phyloP scores from a whole-genome alignment of 2,329 filamentous ascomycete genomes.

The Hypoxylon sp. region DNA sequence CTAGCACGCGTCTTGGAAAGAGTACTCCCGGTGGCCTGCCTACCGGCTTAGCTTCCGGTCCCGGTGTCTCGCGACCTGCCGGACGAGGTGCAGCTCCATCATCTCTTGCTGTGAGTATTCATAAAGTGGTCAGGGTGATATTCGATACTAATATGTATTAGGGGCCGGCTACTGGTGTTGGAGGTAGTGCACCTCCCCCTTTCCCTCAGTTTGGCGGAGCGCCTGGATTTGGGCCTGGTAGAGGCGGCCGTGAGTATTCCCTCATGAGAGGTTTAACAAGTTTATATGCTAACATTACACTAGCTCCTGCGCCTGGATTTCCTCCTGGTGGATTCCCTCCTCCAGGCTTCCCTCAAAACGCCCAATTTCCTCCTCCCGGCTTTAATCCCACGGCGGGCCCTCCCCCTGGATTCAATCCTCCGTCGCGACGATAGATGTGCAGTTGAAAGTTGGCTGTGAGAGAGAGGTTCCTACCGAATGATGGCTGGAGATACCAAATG shows the following conservation, averaged over 20 bases:
- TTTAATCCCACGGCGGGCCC: constrained; percentile 65
- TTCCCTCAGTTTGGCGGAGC: constrained; percentile 65
- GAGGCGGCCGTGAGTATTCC: constrained; percentile 65
- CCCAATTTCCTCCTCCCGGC: constrained; percentile 62
- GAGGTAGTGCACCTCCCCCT: constrained; percentile 72
- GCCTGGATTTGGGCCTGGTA: constrained; percentile 62
- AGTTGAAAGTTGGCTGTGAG: constrained; percentile 28
- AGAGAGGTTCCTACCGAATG: constrained; percentile 33
- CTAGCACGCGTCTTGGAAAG: constrained; percentile 87
- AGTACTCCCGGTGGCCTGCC: constrained; percentile 75
- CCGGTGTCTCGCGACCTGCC: constrained; percentile 90
- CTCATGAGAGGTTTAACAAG: constrained; percentile 2
- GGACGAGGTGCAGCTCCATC: constrained; percentile 82
- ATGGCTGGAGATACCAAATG: constrained; percentile 45
- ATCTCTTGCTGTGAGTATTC: constrained; percentile 76
- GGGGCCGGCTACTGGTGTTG: constrained; percentile 89
- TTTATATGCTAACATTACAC: constrained; percentile 33
- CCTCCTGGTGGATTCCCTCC: constrained; percentile 59
- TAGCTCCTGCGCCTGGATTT: constrained; percentile 47
- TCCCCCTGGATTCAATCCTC: constrained; percentile 78
- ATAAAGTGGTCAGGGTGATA: not conserved
- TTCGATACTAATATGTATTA: constrained; percentile 50
- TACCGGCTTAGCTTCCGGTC: constrained; percentile 81
- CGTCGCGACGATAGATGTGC: constrained; percentile 67
- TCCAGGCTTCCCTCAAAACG: constrained; percentile 58